Percentiles rank a stretch among this genome's conserved stretches.
These are phyloP conservation scores for Vitis cinerea DNA, from an alignment of 164 flowering plant genomes.

Conservation along the genomic window DNA sequence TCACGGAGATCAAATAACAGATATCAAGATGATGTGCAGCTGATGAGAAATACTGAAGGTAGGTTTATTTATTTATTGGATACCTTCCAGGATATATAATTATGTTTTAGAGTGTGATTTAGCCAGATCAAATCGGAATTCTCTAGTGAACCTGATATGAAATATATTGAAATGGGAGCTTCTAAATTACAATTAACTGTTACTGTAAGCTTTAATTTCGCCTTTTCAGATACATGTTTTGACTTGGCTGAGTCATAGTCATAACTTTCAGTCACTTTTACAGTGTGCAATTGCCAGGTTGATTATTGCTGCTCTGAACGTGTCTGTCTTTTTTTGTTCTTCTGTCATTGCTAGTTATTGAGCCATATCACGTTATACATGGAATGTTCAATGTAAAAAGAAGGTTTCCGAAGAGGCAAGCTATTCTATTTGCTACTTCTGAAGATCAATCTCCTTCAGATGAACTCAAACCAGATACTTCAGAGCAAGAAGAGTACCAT, in stretches of 20 bases:
- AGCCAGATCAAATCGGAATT: background rate
- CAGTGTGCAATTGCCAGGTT: background rate
- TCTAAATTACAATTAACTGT: background rate
- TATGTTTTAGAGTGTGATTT: background rate
- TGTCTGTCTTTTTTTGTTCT: constrained; percentile 6
- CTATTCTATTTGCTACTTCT: constrained; percentile 38
- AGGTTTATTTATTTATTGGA: constrained; percentile 16
- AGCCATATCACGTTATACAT: constrained; percentile 24
- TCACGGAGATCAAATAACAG: constrained; percentile 23
- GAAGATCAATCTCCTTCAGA: constrained; percentile 30
- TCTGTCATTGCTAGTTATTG: constrained; percentile 20
- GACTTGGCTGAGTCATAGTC: too few relatives aligned
- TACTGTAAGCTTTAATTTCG: background rate
- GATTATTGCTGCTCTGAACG: background rate
- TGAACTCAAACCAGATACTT: constrained; percentile 33
- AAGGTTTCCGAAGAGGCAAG: constrained; percentile 25
- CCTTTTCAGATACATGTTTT: background rate
- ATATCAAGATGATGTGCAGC: constrained; percentile 24
- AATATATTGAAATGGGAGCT: background rate
- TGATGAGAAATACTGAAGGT: constrained; percentile 44
- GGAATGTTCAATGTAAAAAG: constrained; percentile 20
- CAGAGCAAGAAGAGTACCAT: constrained; percentile 32
- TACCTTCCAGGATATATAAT: background rate
- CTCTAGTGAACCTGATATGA: background rate
- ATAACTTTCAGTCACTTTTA: too few relatives aligned